Evolutionary conservation across 2,329 filamentous ascomycete species (phyloP).

Genomic region (Clarireedia hainanense): DNA sequence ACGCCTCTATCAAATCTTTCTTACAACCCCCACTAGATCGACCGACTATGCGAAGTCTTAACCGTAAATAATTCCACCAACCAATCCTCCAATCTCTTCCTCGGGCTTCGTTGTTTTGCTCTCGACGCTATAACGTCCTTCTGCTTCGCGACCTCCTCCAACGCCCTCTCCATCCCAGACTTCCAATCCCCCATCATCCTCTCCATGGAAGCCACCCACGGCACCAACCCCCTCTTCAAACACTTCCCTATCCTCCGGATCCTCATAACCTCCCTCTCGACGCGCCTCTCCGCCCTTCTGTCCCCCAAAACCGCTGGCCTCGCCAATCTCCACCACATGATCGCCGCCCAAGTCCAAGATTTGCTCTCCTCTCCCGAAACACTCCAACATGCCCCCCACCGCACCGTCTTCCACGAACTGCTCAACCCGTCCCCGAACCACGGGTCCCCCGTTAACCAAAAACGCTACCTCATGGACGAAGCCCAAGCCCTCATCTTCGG

Average conservation of each 20-base stretch:
- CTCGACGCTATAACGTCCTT: conserved; percentile 34
- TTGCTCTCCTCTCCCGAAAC: neutral
- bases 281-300: conserved; percentile 16
- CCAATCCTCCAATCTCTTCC: conserved; percentile 27
- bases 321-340: conserved; percentile 15
- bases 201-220: conserved; percentile 33
- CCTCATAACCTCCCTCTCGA: conserved; percentile 21
- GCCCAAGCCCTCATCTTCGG: conserved; percentile 38
- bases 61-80: conserved; percentile 17
- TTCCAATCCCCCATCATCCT: conserved; percentile 35
- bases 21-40: neutral
- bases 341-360: conserved; percentile 16
- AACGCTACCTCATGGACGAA: conserved; percentile 34
- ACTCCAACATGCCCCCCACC: neutral
- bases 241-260: conserved; percentile 29
- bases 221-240: conserved; percentile 32
- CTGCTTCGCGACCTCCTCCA: conserved; percentile 34
- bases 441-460: neutral
- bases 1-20: neutral
- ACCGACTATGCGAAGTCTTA: neutral
- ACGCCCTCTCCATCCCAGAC: conserved; percentile 32
- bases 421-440: neutral
- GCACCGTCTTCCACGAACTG: neutral
- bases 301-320: conserved; percentile 19
- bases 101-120: conserved; percentile 31